phyloP scores from a whole-genome alignment of 2,329 filamentous ascomycete genomes.

The Trichoderma koningii region DNA sequence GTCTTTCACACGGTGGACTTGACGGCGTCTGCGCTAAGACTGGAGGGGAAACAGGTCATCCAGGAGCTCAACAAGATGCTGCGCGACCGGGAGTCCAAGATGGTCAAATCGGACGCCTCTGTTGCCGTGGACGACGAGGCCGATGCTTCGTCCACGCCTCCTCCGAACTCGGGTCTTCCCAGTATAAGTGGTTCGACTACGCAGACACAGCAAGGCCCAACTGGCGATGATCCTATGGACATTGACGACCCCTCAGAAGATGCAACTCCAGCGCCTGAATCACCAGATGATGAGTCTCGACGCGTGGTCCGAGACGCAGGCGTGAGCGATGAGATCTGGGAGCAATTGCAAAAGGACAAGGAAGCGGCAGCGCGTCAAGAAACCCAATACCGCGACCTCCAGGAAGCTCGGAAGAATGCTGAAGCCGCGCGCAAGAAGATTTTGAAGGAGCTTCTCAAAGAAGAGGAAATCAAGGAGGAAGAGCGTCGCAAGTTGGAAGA shows the following conservation, averaged over 20 bases:
- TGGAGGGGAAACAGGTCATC: constrained; percentile 31
- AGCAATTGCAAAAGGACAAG: constrained; percentile 57
- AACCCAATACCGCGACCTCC: constrained; percentile 41
- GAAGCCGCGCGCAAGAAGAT: constrained; percentile 42
- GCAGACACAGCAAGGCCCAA: neutral
- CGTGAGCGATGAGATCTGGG: constrained; percentile 63
- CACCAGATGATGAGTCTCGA: neutral
- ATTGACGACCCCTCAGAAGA: constrained; percentile 12
- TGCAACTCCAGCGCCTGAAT: neutral
- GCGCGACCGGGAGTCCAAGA: constrained; percentile 2
- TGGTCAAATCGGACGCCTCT: neutral
- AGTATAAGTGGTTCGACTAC: neutral
- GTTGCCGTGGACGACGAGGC: constrained; percentile 17
- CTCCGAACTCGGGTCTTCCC: neutral
- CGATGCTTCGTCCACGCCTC: neutral
- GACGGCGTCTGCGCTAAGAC: neutral
- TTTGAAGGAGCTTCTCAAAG: constrained; percentile 35
- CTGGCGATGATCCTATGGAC: constrained; percentile 6
- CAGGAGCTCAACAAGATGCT: constrained; percentile 34
- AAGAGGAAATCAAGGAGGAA: constrained; percentile 40
- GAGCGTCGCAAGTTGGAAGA: constrained; percentile 42
- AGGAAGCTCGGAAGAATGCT: constrained; percentile 36
- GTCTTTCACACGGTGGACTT: constrained; percentile 48
- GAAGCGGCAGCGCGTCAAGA: constrained; percentile 43
- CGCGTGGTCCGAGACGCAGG: constrained; percentile 52